Conservation (phyloP, 2,329 filamentous ascomycete genomes). For the Herpotrichia juniperi region DNA sequence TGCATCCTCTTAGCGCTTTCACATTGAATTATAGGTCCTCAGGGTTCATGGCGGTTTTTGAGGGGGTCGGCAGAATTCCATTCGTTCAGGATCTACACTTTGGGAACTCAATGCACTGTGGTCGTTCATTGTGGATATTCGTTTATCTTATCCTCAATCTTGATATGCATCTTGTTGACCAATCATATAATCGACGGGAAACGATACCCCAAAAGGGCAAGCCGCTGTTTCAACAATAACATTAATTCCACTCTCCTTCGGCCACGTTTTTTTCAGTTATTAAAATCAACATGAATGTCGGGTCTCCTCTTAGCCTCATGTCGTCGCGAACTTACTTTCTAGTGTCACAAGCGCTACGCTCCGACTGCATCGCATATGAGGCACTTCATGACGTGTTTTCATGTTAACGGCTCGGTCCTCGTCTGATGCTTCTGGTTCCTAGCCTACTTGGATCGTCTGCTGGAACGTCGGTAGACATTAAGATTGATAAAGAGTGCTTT, state of each 20-base stretch:
- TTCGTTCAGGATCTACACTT: background rate
- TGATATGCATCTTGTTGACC: conserved; percentile 13
- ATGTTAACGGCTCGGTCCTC: no score
- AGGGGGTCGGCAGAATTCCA: background rate
- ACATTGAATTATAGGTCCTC: background rate
- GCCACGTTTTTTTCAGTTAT: background rate
- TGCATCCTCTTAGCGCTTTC: conserved; percentile 13
- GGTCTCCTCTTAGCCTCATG: no score
- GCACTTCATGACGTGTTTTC: no score
- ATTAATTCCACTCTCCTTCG: background rate
- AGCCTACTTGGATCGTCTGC: no score
- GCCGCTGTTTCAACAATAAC: conserved; percentile 12
- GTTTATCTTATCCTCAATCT: conserved; percentile 15
- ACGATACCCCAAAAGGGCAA: conserved; percentile 20
- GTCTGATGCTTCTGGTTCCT: no score
- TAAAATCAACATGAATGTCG: background rate
- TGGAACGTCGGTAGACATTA: no score
- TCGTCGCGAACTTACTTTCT: no score
- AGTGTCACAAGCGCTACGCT: background rate
- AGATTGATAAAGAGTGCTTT: no score
- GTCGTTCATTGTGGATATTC: conserved; percentile 5
- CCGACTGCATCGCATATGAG: no score
- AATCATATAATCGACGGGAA: conserved; percentile 18
- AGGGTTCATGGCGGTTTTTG: background rate
- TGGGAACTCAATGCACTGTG: background rate